These are phyloP conservation scores for Diaporthe vaccinii DNA, from an alignment of 2,329 filamentous ascomycete species.

Conservation along the genomic window DNA sequence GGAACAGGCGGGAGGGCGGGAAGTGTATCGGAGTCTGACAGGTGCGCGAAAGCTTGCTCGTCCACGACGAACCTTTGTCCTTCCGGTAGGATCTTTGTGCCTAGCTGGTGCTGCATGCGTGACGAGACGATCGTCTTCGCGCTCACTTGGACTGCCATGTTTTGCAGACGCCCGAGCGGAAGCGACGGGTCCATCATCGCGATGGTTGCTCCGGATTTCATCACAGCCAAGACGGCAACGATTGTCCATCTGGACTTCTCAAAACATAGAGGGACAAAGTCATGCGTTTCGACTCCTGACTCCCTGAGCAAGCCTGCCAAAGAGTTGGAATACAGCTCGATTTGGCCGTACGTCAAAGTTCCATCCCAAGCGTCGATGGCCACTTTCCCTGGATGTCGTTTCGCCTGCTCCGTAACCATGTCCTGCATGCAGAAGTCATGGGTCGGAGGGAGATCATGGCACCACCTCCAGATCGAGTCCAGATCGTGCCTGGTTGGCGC, in stretches of 20 bases:
- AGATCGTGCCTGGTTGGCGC: slow-evolving; percentile 47
- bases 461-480: slow-evolving; percentile 61
- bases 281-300: slow-evolving; percentile 42
- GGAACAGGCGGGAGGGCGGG: slow-evolving; percentile 44
- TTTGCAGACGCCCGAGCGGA: slow-evolving; percentile 39
- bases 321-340: slow-evolving; percentile 41
- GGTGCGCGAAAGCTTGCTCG: slow-evolving; percentile 4
- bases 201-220: slow-evolving; percentile 51
- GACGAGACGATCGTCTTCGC: slow-evolving; percentile 43
- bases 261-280: slow-evolving; percentile 47
- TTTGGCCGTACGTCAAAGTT: slow-evolving; percentile 42
- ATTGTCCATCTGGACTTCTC: slow-evolving; percentile 48
- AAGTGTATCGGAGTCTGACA: background rate
- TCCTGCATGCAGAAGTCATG: slow-evolving; percentile 62
- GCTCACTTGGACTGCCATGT: slow-evolving; percentile 45
- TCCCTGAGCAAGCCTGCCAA: slow-evolving; percentile 41
- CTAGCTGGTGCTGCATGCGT: slow-evolving; percentile 40
- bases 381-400: slow-evolving; percentile 49
- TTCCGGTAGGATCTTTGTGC: slow-evolving; percentile 17
- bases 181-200: slow-evolving; percentile 48
- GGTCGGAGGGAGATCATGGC: slow-evolving; percentile 57
- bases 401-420: slow-evolving; percentile 56
- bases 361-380: slow-evolving; percentile 49
- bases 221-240: slow-evolving; percentile 49
- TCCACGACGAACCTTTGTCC: slow-evolving; percentile 31